Base-by-base conservation (phyloP, 2,329 filamentous ascomycete genomes). In the Aureobasidium mangrovei region DNA sequence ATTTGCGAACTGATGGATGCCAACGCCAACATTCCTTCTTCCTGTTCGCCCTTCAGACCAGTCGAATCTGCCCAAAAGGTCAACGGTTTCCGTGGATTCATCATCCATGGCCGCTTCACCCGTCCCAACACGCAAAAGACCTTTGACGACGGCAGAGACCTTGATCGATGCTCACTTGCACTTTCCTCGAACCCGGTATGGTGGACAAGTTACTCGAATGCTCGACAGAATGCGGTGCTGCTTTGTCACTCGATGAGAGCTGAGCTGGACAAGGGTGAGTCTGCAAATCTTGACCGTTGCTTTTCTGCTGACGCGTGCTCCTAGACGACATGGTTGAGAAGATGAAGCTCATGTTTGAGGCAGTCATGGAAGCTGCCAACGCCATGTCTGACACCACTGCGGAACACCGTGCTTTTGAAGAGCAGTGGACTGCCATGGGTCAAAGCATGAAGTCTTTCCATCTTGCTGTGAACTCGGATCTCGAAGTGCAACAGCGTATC, bases 201-300 rank as follows among this genome's bases (percentile, higher is more conserved):
- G 64, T 85, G 82, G 81, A 83, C 75, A 1, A 84, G 80, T 27
- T 86, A 82, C 68, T 80, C 78, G 60, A 83, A 82, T 64, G 79
- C 74, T 55, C 73, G 76, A 54, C 79, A 83, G 54, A 81, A 82
- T 59, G 81, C 81, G 2, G 70, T 80, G 41, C 67, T 81, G 18
- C 79, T 85, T 60, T 86, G 83, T 59, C 77, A 82, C 58, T 80
- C 81, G 29, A 76, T 78, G 40, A 75, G 82, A 36, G 69, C 74
- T 40, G 77, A 81, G 51, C 74, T 78, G 10, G 81, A 84, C 55
- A 80, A 78, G 62, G 77, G 76, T 68, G 65, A 55, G 60, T 53
- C 31, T 12, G 9, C 8, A 32, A 33, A 6, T n/a, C 6, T 4
- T 35, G n/a, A 7, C 7, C 9, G 4, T 43, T 33, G 10, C 12